Base-by-base conservation (phyloP, 1,284 basidiomycete genomes). In the Testicularia cyperi region DNA sequence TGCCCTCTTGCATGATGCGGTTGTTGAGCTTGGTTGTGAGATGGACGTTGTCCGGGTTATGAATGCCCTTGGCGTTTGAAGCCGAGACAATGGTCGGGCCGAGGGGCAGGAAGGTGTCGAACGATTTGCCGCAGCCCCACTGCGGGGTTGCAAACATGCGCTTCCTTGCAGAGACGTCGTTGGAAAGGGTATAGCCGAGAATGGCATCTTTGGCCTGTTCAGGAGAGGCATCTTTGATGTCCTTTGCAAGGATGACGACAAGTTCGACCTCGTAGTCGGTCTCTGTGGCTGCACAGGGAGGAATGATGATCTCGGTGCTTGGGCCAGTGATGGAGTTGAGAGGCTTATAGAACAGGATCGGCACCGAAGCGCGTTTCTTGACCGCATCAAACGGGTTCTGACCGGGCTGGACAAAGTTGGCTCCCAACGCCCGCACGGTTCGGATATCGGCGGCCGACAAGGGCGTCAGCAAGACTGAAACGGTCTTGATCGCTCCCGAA, bases 1-100 rank as follows among this genome's bases (percentile, higher is more conserved):
- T 86, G 0, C 88, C 87, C 45, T 88, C 80, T 75, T 92, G 90
- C 38, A 88, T 78, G 4, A 81, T 77, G 27, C 81, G 64, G 5
- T 83, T 86, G 68, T 92, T 91, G 28, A 92, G 77, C 1, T 81
- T 80, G 19, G 84, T 84, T 64, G 82, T 84, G 22, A 92, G 80
- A 0, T 80, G 77, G 9, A 92, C 72, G 1, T 78, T 79, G 67
- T 88, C 86, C 10, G 89, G 88, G 70, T 92, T 82, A 0, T 82
- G 79, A 42, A 91, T 81, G 1, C 81, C 77, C 2, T 80, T 78
- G 8, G 84, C 82, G 27, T 56, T 47, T 10, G 34, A 29, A 9
- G 53, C 44, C 8, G 52, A 56, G 16, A 62, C 52, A 22, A 65
- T 21, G 18, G 30, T 33, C 2, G 57, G 53, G 4, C 58, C 57